Evolutionary conservation across 306 rosid species (phyloP), one percentile per base, ranked within the genome.

Genomic region (Oemleria cerasiformis): DNA sequence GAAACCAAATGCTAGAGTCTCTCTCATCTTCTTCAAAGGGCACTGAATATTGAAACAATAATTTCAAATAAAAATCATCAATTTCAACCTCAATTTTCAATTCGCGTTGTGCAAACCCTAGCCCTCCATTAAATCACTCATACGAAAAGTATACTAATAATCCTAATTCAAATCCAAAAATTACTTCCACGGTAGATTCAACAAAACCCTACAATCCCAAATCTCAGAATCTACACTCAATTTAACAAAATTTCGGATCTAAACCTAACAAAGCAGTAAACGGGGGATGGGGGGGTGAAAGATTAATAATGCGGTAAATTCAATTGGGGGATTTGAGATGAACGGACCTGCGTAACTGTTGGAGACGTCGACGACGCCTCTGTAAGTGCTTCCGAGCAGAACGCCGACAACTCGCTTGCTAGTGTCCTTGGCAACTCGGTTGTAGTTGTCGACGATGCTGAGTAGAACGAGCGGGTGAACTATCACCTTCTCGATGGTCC

Each of bases 1-100:
- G 92, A 83, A 90, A 92, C 96, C 98, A 92, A 65, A 92, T 92
- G 80, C 92, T 88, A 1, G 96, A 91, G 74, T 90, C 96, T 84
- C 82, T 90, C 12, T 92, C 96, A 41, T 92, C 98, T 82, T 92
- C 98, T 82, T 92, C 98, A 67, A 92, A 92, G 25, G 98, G 96
- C 79, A 92, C 98, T 90, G 88, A 45, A 65, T 81, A 43, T 55
- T 8, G 40, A 36, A 51, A 16, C 38, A 54, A 66, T 5, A 34
- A 7, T 6, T 16, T 25, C 36, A 30, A 30, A 30, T 30, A 30
- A 30, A 30, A 30, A 30, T 3, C 36, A 30, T 41, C 21, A n/a
- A 40, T 21, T 40, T 40, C 58, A 49, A 67, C n/a, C 57, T 47
- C 25, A 66, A 59, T 47, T 39, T 49, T 51, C 60, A 48, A 67